Conservation (phyloP, 257 asterid genomes). For the Salvia rosmarinus region DNA sequence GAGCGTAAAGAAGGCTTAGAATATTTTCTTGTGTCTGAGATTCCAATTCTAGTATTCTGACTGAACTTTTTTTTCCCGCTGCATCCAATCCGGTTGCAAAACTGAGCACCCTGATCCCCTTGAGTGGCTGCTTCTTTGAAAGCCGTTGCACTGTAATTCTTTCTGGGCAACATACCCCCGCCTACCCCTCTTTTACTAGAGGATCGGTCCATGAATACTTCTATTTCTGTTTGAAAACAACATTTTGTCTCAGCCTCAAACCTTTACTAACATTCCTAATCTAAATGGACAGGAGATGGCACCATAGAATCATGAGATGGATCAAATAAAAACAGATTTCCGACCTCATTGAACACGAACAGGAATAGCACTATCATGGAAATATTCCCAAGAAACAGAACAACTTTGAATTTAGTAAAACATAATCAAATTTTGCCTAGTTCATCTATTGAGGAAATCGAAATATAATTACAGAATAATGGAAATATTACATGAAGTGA, state of each 20-base stretch:
- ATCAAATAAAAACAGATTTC: neutral
- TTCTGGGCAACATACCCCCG: slow-evolving; percentile 49
- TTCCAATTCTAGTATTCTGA: slow-evolving; percentile 42
- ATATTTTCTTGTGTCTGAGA: slow-evolving; percentile 44
- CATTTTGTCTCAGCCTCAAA: slow-evolving; percentile 5
- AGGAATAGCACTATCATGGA: neutral
- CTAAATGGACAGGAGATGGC: slow-evolving; percentile 2
- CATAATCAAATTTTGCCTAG: neutral
- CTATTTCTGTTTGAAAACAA: slow-evolving; percentile 37
- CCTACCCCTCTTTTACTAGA: slow-evolving; percentile 51
- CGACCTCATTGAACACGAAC: neutral
- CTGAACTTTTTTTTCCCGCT: slow-evolving; percentile 62
- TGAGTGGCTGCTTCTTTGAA: slow-evolving; percentile 40
- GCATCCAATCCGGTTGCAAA: slow-evolving; percentile 85
- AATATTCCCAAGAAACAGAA: neutral
- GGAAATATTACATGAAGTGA: neutral
- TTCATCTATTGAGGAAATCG: neutral
- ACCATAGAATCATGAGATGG: slow-evolving; percentile 6
- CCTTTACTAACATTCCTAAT: neutral
- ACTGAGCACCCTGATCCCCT: slow-evolving; percentile 53
- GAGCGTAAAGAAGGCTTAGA: slow-evolving; percentile 46
- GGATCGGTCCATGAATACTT: slow-evolving; percentile 50
- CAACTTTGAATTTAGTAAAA: neutral
- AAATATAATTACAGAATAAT: neutral
- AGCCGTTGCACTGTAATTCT: slow-evolving; percentile 34